Conservation (phyloP, 2,329 filamentous ascomycete species). For the Setomelanomma holmii region DNA sequence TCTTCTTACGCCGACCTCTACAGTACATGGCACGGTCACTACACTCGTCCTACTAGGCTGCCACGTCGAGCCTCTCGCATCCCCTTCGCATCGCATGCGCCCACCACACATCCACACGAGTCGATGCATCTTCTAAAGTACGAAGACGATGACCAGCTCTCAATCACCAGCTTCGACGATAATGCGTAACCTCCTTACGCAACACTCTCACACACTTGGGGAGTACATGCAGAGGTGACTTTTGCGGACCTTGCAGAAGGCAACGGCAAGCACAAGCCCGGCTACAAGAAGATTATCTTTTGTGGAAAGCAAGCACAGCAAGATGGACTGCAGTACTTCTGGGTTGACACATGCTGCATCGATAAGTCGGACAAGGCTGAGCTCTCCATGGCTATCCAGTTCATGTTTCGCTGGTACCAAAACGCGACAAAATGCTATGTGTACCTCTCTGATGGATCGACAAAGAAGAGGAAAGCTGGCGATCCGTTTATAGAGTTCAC, state of each 20-base stretch:
- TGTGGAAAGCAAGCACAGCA: not conserved
- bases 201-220: not conserved
- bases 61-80: not conserved
- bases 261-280: not conserved
- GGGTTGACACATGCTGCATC: constrained; percentile 12
- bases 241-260: not conserved
- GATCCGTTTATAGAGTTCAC: not conserved
- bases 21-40: no score
- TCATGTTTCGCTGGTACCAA: not conserved
- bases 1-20: no score
- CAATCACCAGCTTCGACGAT: not conserved
- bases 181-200: not conserved
- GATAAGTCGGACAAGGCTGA: not conserved
- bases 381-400: not conserved
- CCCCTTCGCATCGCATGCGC: not conserved
- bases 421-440: not conserved
- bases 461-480: not conserved
- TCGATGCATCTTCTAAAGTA: not conserved
- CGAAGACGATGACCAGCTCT: not conserved
- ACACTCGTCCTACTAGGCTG: not conserved
- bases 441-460: not conserved
- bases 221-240: not conserved
- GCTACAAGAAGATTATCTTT: not conserved
- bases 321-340: constrained; percentile 4
- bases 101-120: not conserved